Percentiles rank a stretch among this genome's conserved stretches.
Evolutionary conservation across 2,329 filamentous ascomycete species (phyloP).

Genomic region (Hypocrella siamensis): DNA sequence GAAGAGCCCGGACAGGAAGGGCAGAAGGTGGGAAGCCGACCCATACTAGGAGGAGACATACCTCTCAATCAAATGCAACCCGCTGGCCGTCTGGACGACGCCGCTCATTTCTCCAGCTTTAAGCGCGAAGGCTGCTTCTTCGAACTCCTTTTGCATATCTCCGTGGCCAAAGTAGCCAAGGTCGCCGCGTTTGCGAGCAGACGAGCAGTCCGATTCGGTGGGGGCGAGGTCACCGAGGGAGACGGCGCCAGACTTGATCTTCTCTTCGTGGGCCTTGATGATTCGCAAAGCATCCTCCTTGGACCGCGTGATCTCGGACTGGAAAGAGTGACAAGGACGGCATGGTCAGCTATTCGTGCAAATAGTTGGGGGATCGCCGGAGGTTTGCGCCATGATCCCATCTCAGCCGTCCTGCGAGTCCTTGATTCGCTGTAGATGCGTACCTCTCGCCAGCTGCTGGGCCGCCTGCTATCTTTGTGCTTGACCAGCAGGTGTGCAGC

Average conservation of each 20-base stretch:
- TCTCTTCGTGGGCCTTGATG: slow-evolving; percentile 57
- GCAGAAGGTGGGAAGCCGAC: too few species aligned
- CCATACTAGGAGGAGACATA: too few species aligned
- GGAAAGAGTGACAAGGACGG: too few species aligned
- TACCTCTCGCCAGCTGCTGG: slow-evolving; percentile 81
- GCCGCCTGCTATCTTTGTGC: slow-evolving; percentile 74
- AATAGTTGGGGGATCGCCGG: too few species aligned
- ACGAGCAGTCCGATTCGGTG: slow-evolving; percentile 89
- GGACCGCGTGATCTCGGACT: slow-evolving; percentile 67
- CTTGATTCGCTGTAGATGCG: neutral
- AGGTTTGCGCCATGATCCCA: too few species aligned
- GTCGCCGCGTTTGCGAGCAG: slow-evolving; percentile 84
- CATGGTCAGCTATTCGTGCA: too few species aligned
- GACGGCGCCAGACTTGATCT: slow-evolving; percentile 55
- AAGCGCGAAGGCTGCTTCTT: slow-evolving; percentile 86
- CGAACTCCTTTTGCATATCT: slow-evolving; percentile 98
- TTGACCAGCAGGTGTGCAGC: slow-evolving; percentile 89
- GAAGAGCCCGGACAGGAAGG: neutral
- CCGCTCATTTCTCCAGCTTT: slow-evolving; percentile 74
- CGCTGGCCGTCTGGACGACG: slow-evolving; percentile 83
- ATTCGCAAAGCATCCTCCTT: slow-evolving; percentile 78
- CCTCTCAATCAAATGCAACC: slow-evolving; percentile 92
- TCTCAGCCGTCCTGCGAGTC: too few species aligned
- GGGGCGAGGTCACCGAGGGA: slow-evolving; percentile 71
- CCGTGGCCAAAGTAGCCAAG: slow-evolving; percentile 87